These are phyloP conservation scores for Tylopilus orsonianus DNA, from an alignment of 1,284 basidiomycete genomes.

Conservation along the genomic window DNA sequence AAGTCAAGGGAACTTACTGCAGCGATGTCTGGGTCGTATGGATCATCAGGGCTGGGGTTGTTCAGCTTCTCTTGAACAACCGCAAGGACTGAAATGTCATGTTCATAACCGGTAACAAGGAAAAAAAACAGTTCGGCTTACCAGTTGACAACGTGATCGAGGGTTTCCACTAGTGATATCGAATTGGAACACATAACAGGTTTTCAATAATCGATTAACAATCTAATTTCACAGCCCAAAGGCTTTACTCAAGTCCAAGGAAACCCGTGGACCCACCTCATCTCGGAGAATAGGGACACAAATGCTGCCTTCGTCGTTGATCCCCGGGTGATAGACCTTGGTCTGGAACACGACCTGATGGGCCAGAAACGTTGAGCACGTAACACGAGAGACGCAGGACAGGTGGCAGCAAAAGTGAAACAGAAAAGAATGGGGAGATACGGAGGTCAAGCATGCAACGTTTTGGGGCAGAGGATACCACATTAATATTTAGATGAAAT, in stretches of 20 bases:
- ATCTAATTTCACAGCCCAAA: constrained; percentile 1
- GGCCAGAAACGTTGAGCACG: constrained; percentile 18
- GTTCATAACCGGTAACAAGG: constrained; percentile 6
- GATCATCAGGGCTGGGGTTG: constrained; percentile 87
- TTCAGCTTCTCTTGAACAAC: constrained; percentile 85
- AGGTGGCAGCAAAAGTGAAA: constrained; percentile 2
- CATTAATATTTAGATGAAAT: constrained; percentile 3
- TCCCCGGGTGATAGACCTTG: constrained; percentile 90
- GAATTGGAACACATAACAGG: constrained; percentile 4
- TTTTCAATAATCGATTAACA: constrained; percentile 2
- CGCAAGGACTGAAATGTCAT: constrained; percentile 56
- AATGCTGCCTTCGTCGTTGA: constrained; percentile 86
- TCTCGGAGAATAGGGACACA: constrained; percentile 80
- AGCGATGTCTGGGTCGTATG: constrained; percentile 83
- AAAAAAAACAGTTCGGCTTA: constrained; percentile 33
- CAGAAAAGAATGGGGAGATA: constrained; percentile 7
- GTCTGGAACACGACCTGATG: constrained; percentile 80
- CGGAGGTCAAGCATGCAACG: constrained; percentile 20
- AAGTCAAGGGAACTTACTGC: constrained; percentile 45
- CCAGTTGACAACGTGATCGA: constrained; percentile 76
- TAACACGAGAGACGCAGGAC: constrained; percentile 19
- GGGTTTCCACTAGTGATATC: constrained; percentile 80
- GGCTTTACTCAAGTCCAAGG: background rate
- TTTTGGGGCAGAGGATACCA: constrained; percentile 24
- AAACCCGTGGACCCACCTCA: constrained; percentile 55